phyloP scores from a whole-genome alignment of 805 yeast species.

The Isabelozyma rhagii region DNA sequence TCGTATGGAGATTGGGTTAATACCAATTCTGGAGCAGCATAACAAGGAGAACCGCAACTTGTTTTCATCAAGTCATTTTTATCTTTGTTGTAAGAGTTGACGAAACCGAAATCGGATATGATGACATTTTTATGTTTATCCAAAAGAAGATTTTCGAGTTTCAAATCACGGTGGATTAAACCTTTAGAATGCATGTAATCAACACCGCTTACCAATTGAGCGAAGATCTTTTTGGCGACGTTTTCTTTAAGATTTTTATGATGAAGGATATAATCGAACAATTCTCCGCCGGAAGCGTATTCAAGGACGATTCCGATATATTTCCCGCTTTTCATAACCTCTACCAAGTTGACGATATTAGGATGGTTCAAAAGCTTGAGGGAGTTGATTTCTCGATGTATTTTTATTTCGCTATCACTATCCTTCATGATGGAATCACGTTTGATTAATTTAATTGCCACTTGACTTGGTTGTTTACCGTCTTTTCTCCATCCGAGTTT shows the following conservation, averaged over 20 bases:
- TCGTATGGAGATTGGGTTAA: slow-evolving; percentile 83
- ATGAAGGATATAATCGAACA: slow-evolving; percentile 86
- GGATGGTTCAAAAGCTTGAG: slow-evolving; percentile 85
- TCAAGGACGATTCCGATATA: slow-evolving; percentile 96
- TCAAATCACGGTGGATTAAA: slow-evolving; percentile 73
- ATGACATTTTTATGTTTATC: slow-evolving; percentile 85
- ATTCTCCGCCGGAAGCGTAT: slow-evolving; percentile 96
- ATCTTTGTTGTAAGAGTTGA: slow-evolving; percentile 67
- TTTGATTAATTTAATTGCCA: slow-evolving; percentile 89
- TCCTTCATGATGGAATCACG: slow-evolving; percentile 86
- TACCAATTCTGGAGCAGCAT: slow-evolving; percentile 97
- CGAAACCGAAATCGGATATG: slow-evolving; percentile 93
- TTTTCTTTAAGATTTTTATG: slow-evolving; percentile 85
- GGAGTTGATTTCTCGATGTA: slow-evolving; percentile 91
- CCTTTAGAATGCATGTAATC: slow-evolving; percentile 84
- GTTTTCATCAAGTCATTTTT: slow-evolving; percentile 83
- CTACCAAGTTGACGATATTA: slow-evolving; percentile 86
- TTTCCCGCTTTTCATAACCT: slow-evolving; percentile 88
- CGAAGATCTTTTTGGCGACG: slow-evolving; percentile 81
- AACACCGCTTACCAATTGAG: slow-evolving; percentile 92
- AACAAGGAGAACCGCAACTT: slow-evolving; percentile 96
- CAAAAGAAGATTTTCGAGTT: slow-evolving; percentile 68
- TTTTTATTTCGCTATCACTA: slow-evolving; percentile 81
- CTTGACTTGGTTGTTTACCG: slow-evolving; percentile 74
- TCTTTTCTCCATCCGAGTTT: slow-evolving; percentile 94